Evolutionary conservation across 129 eudicot species (phyloP), one percentile per base, ranked within the genome.

Genomic region (Kitagawia praeruptora): DNA sequence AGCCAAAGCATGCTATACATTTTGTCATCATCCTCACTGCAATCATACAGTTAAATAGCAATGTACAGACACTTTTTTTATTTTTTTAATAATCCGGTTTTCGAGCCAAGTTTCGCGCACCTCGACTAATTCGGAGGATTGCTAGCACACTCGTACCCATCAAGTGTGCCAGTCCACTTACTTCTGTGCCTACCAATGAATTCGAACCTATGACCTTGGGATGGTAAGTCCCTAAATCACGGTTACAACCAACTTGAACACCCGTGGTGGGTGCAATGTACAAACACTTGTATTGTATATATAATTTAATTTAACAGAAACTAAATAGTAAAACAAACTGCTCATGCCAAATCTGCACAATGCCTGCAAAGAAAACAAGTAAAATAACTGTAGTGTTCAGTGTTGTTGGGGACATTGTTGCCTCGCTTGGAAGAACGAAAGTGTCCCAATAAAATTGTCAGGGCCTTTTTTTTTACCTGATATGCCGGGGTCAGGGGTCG

Each of bases 381-480:
- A 38, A 71, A 71, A 69, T 34, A 70, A 61, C 34, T 61, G 69
- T 25, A 61, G 16, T 2, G 69, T 61, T 61, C 34, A 61, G 69
- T 41, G 18, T 23, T 72, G 51, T 18, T 40, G 28, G 49, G n/a
- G 28, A 40, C 34, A 48, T 42, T n/a, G 39, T 21, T 46, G 49
- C 15, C 76, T 72, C 76, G 41, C 54, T 44, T 71, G 51, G 49
- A 73, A 42, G 76, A 73, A 73, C 42, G 54, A 73, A 10, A 73
- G 53, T 73, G 76, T 44, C 38, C 39, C 56, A 42, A 25, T 23
- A 41, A 74, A 74, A 74, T 11, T 74, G 77, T 74, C 77, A 74
- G 77, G 39, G 23, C 6, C 0, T 23, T 74, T 13, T 41, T 74
- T 11, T 41, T 73, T 47, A 14, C 34, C 69, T 23, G 8, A 42